phyloP scores from a whole-genome alignment of 805 yeast species.

The Isabelozyma heimii region DNA sequence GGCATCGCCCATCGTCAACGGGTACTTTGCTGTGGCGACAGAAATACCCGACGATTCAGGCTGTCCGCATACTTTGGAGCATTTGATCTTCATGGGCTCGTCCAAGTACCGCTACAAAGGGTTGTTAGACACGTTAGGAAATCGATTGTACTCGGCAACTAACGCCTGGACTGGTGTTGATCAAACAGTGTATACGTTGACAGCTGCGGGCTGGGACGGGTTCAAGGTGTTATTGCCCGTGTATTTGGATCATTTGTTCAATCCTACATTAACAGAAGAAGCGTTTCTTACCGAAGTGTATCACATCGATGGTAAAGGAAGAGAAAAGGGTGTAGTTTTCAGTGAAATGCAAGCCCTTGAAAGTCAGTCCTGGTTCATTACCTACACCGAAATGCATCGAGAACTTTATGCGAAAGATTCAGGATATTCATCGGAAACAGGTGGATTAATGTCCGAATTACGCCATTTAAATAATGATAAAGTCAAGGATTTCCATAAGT shows the following conservation, averaged over 20 bases:
- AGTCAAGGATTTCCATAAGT: slow-evolving; percentile 71
- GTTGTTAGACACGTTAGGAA: slow-evolving; percentile 80
- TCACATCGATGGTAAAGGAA: slow-evolving; percentile 86
- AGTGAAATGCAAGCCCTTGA: slow-evolving; percentile 97
- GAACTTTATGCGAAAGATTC: slow-evolving; percentile 53
- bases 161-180: slow-evolving; percentile 98
- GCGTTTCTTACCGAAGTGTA: slow-evolving; percentile 94
- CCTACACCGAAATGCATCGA: slow-evolving; percentile 59
- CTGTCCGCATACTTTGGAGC: slow-evolving; percentile 94
- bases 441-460: slow-evolving; percentile 79
- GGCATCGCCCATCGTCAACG: slow-evolving; percentile 84
- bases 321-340: slow-evolving; percentile 95
- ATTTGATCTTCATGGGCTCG: slow-evolving; percentile 92
- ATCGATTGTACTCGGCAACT: slow-evolving; percentile 77
- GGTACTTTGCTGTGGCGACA: slow-evolving; percentile 95
- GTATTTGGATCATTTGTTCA: slow-evolving; percentile 80
- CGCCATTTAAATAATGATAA: slow-evolving; percentile 70
- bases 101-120: slow-evolving; percentile 89
- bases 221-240: slow-evolving; percentile 81
- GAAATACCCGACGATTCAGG: slow-evolving; percentile 87
- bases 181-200: slow-evolving; percentile 88
- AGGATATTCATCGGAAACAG: slow-evolving; percentile 92
- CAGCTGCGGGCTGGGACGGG: slow-evolving; percentile 96
- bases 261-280: slow-evolving; percentile 84
- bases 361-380: slow-evolving; percentile 67